A percentile compares a stretch with the other conserved stretches of the same genome.
These are phyloP conservation scores for Aspergillus sp. DNA, from an alignment of 2,329 filamentous ascomycete genomes.

Conservation along the genomic window DNA sequence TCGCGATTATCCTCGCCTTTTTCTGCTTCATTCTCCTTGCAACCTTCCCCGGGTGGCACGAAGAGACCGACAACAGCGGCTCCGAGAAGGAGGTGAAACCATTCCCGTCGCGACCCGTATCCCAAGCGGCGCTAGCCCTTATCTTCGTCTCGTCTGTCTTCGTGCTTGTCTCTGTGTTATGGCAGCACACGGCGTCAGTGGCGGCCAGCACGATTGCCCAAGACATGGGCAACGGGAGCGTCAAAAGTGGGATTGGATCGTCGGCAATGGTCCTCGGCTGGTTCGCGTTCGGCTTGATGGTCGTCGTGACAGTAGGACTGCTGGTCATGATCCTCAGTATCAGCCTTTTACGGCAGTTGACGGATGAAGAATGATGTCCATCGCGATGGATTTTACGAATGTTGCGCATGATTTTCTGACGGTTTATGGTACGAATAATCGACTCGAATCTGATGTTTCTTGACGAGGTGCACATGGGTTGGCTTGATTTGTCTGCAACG, in stretches of 20 bases:
- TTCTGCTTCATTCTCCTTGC: conserved; percentile 89
- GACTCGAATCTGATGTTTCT: not conserved
- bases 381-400: too few species aligned
- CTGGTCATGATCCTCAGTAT: conserved; percentile 96
- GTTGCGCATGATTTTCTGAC: not conserved
- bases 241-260: conserved; percentile 80
- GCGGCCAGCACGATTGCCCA: conserved; percentile 88
- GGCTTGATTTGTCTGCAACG: not conserved
- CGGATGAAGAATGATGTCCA: conserved; percentile 32
- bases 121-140: conserved; percentile 83
- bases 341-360: conserved; percentile 58
- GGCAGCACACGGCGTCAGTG: conserved; percentile 82
- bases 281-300: conserved; percentile 89
- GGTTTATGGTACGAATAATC: conserved; percentile 1
- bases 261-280: conserved; percentile 94
- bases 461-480: too few species aligned
- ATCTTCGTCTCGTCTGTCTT: conserved; percentile 67
- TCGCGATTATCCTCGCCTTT: conserved; percentile 95
- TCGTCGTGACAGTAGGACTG: conserved; percentile 89
- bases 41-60: conserved; percentile 96
- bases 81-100: conserved; percentile 86
- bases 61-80: conserved; percentile 70
- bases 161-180: conserved; percentile 53
- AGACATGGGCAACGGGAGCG: conserved; percentile 82
- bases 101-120: conserved; percentile 85